Percentiles rank a stretch among this genome's conserved stretches.
These are phyloP conservation scores for Gossypioides kirkii DNA, from an alignment of 345 rosid species.

Conservation along the genomic window DNA sequence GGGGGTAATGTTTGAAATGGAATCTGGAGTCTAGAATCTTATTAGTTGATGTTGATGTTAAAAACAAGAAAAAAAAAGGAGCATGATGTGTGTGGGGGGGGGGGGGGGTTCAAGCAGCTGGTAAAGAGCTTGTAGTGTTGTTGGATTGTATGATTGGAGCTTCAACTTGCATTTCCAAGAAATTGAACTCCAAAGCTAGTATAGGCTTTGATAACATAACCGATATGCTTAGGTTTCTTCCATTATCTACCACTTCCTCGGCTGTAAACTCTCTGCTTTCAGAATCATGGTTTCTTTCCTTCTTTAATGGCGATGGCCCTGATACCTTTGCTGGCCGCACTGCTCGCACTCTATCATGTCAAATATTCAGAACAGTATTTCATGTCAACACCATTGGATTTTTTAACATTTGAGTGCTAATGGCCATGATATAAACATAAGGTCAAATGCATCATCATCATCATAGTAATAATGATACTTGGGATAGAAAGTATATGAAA, in stretches of 20 bases:
- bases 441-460: not conserved
- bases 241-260: conserved; percentile 25
- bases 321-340: conserved; percentile 58
- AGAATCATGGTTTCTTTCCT: conserved; percentile 17
- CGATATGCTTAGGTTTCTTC: conserved; percentile 36
- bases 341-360: conserved; percentile 30
- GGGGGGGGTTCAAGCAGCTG: conserved; percentile 13
- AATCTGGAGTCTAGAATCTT: not conserved
- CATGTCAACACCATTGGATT: not conserved
- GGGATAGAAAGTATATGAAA: not conserved
- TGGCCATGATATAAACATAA: not conserved
- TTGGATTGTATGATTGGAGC: conserved; percentile 51
- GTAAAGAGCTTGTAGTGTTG: conserved; percentile 18
- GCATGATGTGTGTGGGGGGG: not conserved
- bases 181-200: conserved; percentile 63
- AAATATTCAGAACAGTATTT: not conserved
- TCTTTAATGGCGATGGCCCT: conserved; percentile 20
- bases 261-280: conserved; percentile 10
- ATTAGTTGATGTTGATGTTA: not conserved
- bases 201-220: conserved; percentile 78
- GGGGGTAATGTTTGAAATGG: not conserved
- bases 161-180: conserved; percentile 78
- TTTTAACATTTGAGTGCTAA: not conserved
- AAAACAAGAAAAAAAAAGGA: not conserved
- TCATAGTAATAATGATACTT: not conserved